Evolutionary conservation across 1,284 basidiomycete species (phyloP).

Genomic region (Limonomyces culmigenus): DNA sequence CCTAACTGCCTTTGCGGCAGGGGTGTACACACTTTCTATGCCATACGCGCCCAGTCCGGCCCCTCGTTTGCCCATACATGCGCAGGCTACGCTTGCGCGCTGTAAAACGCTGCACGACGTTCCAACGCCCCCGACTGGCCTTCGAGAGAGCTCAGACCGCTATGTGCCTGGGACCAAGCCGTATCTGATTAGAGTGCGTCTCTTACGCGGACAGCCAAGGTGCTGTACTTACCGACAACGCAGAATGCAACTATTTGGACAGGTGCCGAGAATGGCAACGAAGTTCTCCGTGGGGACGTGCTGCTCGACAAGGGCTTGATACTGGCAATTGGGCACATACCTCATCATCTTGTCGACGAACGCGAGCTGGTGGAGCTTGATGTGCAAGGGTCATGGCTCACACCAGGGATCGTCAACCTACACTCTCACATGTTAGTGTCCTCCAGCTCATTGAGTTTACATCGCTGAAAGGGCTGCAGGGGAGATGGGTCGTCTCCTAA

Average conservation of each 20-base stretch:
- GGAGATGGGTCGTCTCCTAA: conserved; percentile 9
- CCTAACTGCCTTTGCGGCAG: too few species aligned
- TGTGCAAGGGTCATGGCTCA: conserved; percentile 48
- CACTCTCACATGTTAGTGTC: conserved; percentile 33
- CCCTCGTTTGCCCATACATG: too few species aligned
- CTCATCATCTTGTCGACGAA: conserved; percentile 13
- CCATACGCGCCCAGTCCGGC: too few species aligned
- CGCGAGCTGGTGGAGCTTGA: conserved; percentile 30
- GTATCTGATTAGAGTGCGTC: too few species aligned
- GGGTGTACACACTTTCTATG: too few species aligned
- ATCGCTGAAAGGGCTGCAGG: not conserved
- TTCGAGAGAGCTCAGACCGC: too few species aligned
- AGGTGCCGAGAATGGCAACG: conserved; percentile 46
- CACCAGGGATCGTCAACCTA: conserved; percentile 41
- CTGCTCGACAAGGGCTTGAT: conserved; percentile 42
- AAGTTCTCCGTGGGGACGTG: conserved; percentile 44
- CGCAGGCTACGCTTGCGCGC: too few species aligned
- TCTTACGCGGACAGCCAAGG: too few species aligned
- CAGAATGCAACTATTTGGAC: conserved; percentile 20
- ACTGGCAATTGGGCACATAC: conserved; percentile 33
- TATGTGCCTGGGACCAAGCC: too few species aligned
- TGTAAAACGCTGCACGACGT: too few species aligned
- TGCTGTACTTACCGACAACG: too few species aligned
- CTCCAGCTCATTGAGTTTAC: conserved; percentile 6
- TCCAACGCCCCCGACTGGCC: too few species aligned